Base-by-base conservation (phyloP, 2,329 filamentous ascomycete species). In the Colletotrichum nymphaeae region DNA sequence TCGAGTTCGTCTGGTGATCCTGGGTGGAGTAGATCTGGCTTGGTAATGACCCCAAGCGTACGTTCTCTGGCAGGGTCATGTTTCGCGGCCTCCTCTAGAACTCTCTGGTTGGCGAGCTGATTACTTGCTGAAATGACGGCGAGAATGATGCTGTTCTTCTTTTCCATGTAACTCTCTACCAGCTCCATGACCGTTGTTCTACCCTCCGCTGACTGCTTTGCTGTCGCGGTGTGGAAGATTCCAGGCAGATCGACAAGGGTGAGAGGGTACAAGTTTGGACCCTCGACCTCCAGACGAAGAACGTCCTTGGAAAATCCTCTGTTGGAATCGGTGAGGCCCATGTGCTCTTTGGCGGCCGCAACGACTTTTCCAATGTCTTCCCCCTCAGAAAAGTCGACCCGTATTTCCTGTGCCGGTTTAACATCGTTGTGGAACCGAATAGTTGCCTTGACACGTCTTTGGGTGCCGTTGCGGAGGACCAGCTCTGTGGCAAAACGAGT, bases 401-500 rank as follows among this genome's bases (percentile, higher is more conserved):
- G 78, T 2, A 81, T 79, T 2, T 78, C 76, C 59, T 74, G 56
- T 28, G 69, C 2, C 11, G 76, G 49, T 16, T 77, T 78, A 0
- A 75, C 68, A 3, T 77, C 77, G 3, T 78, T 62, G 2, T 81
- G 81, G 63, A 81, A 79, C n/a, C 65, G 80, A 30, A 90, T 87
- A 0, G 81, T 84, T 56, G 88, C 85, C 5, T 80, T 80, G 22
- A 88, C 81, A 2, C 77, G 80, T 0, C 81, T 76, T 5, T 81
- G 72, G 0, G 76, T 32, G 1, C 80, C 81, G 4, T 85, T 84
- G 2, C 87, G 84, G 11, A 92, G 82, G 22, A 89, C 84, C 4
- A 92, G 80, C 76, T 93, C 89, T 0, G 89, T 92, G 0, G 90
- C 87, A 72, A 92, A 92, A 0, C 88, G 84, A 0, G 91, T 93